phyloP scores from a whole-genome alignment of 208 protist genomes.

The Trypanosoma cruzi region DNA sequence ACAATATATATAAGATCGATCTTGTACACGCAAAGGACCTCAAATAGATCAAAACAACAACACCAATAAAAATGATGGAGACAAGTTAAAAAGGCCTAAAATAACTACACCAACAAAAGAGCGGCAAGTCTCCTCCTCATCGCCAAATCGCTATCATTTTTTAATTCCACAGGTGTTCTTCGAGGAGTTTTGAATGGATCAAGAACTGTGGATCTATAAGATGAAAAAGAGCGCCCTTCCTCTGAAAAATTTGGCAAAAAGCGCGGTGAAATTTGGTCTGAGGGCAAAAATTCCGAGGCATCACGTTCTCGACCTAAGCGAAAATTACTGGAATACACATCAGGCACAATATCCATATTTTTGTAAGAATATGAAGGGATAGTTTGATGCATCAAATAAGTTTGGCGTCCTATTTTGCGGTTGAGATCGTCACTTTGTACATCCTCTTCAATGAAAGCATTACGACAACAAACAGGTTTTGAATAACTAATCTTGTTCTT shows the following conservation, averaged over 20 bases:
- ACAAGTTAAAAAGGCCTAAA: slow-evolving; percentile 12
- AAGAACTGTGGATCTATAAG: background rate
- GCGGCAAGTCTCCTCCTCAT: slow-evolving; percentile 22
- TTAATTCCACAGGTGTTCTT: slow-evolving; percentile 3
- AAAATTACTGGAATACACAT: slow-evolving; percentile 3
- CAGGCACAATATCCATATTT: background rate
- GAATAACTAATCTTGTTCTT: background rate
- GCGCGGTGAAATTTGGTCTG: background rate
- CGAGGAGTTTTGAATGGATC: slow-evolving; percentile 15
- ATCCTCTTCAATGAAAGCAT: background rate
- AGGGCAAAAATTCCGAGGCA: background rate
- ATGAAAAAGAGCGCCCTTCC: background rate
- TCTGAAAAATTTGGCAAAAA: slow-evolving; percentile 1
- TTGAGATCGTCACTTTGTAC: slow-evolving; percentile 23
- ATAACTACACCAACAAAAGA: slow-evolving; percentile 17
- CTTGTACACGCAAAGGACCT: too few species aligned
- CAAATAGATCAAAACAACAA: too few species aligned
- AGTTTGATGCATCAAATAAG: slow-evolving; percentile 11
- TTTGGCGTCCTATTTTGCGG: slow-evolving; percentile 25
- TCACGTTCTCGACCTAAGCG: background rate
- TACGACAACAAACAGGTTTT: background rate
- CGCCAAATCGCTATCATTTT: slow-evolving; percentile 25
- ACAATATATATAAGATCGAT: too few species aligned
- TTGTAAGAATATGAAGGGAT: slow-evolving; percentile 22
- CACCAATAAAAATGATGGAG: slow-evolving; percentile 22